Evolutionary conservation across 768 basidiomycete genomes (phyloP).

Genomic region (Bullera alba): DNA sequence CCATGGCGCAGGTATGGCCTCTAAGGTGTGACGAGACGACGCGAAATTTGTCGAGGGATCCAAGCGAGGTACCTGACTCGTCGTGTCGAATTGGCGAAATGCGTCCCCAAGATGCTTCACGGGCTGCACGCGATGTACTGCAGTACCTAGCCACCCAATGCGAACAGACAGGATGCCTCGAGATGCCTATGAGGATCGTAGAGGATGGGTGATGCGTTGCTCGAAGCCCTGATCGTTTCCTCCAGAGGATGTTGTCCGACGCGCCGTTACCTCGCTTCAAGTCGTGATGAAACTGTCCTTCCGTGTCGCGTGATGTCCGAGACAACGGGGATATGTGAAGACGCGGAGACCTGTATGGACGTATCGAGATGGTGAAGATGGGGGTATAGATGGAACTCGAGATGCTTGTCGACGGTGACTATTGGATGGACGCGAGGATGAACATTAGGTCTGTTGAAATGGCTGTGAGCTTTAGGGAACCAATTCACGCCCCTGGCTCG

Average conservation of each 20-base stretch:
- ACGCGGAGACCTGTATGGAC: not conserved
- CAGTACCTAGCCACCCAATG: not conserved
- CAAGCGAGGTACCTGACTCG: not conserved
- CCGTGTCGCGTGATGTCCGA: too few relatives aligned
- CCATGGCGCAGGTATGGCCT: slow-evolving; percentile 1
- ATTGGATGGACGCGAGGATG: not conserved
- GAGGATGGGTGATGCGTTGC: not conserved
- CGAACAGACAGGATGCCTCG: not conserved
- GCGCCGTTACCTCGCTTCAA: too few relatives aligned
- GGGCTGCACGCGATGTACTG: not conserved
- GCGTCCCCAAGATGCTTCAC: not conserved
- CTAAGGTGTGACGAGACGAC: not conserved
- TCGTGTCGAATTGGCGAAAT: not conserved
- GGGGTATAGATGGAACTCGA: not conserved
- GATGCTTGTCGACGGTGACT: not conserved
- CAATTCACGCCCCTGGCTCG: too few relatives aligned
- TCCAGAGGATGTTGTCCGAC: too few relatives aligned
- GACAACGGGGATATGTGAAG: too few relatives aligned
- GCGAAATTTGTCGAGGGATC: not conserved
- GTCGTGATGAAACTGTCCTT: too few relatives aligned
- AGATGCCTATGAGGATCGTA: too few relatives aligned
- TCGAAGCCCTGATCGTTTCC: too few relatives aligned
- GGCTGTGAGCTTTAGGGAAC: too few relatives aligned
- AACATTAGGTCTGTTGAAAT: not conserved
- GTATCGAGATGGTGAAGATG: not conserved